phyloP scores from a whole-genome alignment of 169 alveolate species.

The Cryptosporidium baileyi region DNA sequence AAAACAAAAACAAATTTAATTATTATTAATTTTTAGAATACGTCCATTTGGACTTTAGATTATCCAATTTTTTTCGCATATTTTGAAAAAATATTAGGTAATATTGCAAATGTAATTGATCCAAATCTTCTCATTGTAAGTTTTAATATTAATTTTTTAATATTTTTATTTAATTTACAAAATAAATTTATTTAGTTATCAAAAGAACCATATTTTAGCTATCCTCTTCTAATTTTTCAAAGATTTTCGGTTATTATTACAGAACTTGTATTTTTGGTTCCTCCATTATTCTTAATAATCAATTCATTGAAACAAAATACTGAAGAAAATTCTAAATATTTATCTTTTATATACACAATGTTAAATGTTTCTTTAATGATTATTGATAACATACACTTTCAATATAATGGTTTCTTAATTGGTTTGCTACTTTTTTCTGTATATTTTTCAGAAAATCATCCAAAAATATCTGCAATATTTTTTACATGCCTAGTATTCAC shows the following conservation, averaged over 20 bases:
- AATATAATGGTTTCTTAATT: conserved; percentile 79
- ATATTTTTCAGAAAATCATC: background rate
- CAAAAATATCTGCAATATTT: conserved; percentile 15
- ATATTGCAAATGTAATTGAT: conserved; percentile 75
- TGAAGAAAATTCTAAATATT: background rate
- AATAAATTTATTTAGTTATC: conserved; percentile 47
- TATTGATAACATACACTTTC: conserved; percentile 81
- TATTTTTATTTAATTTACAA: background rate
- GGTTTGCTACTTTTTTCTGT: conserved; percentile 75
- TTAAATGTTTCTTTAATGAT: conserved; percentile 80
- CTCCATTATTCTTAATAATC: background rate
- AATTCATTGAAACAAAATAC: background rate
- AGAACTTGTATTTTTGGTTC: conserved; percentile 73
- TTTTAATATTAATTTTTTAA: background rate
- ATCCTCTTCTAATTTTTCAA: conserved; percentile 73
- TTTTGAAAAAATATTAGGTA: conserved; percentile 81
- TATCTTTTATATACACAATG: conserved; percentile 58
- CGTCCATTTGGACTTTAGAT: conserved; percentile 86
- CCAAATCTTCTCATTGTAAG: conserved; percentile 74
- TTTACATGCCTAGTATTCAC: conserved; percentile 47
- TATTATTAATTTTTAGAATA: conserved; percentile 24
- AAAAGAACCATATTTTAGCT: conserved; percentile 57
- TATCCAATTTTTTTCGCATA: conserved; percentile 88
- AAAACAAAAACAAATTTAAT: background rate
- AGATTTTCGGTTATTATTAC: conserved; percentile 79